phyloP scores from a whole-genome alignment of 2,329 filamentous ascomycete species.

The Immersiporthe knoxdaviesiana region DNA sequence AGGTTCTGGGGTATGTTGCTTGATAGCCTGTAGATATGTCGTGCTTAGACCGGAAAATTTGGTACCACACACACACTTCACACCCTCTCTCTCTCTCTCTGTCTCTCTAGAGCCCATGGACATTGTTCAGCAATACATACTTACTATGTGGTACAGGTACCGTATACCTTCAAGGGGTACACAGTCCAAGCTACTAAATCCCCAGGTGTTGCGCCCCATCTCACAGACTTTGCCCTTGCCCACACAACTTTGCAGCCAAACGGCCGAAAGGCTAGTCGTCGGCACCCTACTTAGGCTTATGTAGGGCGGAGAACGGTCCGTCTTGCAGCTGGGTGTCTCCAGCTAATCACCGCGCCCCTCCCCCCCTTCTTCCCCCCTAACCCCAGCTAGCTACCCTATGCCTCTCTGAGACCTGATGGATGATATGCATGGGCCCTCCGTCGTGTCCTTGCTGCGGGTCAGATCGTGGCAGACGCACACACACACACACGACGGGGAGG shows the following conservation, averaged over 20 bases:
- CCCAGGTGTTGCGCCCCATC: constrained; percentile 6
- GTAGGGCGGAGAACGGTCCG: constrained; percentile 45
- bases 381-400: constrained; percentile 8
- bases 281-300: constrained; percentile 30
- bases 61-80: neutral
- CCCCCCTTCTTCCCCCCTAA: too few relatives aligned
- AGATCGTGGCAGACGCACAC: constrained; percentile 20
- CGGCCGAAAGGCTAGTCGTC: constrained; percentile 20
- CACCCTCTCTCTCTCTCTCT: too few relatives aligned
- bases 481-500: too few relatives aligned
- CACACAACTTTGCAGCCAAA: constrained; percentile 8
- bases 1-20: neutral
- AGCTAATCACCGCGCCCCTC: constrained; percentile 36
- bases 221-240: neutral
- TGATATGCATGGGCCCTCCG: constrained; percentile 27
- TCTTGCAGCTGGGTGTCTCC: constrained; percentile 38
- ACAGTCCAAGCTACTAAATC: constrained; percentile 22
- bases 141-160: too few relatives aligned
- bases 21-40: constrained; percentile 8
- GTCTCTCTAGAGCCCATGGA: neutral
- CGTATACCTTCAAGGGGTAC: constrained; percentile 9
- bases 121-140: neutral
- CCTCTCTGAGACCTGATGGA: constrained; percentile 7
- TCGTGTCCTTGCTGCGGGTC: constrained; percentile 18
- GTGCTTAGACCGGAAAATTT: neutral